Percentiles rank a stretch among this genome's conserved stretches.
Evolutionary conservation across 257 asterid species (phyloP).

Genomic region (Cruciata laevipes): DNA sequence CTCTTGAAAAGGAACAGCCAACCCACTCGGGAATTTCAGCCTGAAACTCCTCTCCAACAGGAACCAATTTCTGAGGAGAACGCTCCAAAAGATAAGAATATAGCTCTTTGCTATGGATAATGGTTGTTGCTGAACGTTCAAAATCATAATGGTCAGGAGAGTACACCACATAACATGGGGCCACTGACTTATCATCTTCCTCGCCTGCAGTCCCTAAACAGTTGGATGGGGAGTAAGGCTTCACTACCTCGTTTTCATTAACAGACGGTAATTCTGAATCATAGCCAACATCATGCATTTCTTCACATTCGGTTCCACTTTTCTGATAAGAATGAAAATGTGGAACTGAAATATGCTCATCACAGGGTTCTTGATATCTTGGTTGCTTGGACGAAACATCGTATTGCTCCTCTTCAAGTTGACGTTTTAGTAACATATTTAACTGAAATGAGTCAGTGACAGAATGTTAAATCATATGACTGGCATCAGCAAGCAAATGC

Average conservation of each 20-base stretch:
- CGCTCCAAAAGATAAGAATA: constrained; percentile 27
- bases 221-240: constrained; percentile 24
- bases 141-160: constrained; percentile 22
- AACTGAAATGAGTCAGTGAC: constrained; percentile 22
- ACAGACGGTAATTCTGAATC: constrained; percentile 18
- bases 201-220: constrained; percentile 29
- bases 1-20: constrained; percentile 8
- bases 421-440: constrained; percentile 45
- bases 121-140: constrained; percentile 20
- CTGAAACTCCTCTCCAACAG: constrained; percentile 33
- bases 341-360: constrained; percentile 24
- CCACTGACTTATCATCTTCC: constrained; percentile 27
- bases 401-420: constrained; percentile 26
- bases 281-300: constrained; percentile 17
- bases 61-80: constrained; percentile 33
- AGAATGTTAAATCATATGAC: background rate
- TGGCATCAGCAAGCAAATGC: background rate
- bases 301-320: constrained; percentile 14
- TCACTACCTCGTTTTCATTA: constrained; percentile 19
- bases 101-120: constrained; percentile 19
- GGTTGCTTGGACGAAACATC: constrained; percentile 37
- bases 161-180: constrained; percentile 20
- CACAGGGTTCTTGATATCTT: constrained; percentile 29
- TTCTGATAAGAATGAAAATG: constrained; percentile 25
- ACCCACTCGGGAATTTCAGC: constrained; percentile 36